Percentiles rank a stretch among this genome's conserved stretches.
These are phyloP conservation scores for Diaporthe citri DNA, from an alignment of 2,329 filamentous ascomycete species.

Conservation along the genomic window DNA sequence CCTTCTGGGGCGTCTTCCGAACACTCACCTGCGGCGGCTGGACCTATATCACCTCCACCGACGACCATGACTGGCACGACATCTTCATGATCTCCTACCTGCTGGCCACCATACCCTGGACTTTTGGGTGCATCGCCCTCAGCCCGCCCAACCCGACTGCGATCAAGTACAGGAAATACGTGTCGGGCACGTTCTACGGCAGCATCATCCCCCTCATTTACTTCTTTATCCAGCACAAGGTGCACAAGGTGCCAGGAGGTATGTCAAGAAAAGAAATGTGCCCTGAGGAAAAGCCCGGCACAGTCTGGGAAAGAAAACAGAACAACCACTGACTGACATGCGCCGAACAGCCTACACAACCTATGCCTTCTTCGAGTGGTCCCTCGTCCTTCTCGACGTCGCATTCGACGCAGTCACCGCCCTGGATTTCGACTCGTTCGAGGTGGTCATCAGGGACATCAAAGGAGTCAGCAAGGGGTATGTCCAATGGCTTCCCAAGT, in stretches of 20 bases:
- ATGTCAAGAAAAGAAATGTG: conserved; percentile 51
- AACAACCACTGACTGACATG: not conserved
- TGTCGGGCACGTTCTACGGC: conserved; percentile 88
- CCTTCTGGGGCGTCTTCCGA: conserved; percentile 83
- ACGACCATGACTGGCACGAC: conserved; percentile 98
- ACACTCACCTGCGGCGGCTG: conserved; percentile 96
- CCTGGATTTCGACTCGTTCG: conserved; percentile 90
- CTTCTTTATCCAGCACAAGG: conserved; percentile 99
- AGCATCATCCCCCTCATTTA: conserved; percentile 92
- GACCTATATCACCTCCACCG: conserved; percentile 98
- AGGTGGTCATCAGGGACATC: conserved; percentile 88
- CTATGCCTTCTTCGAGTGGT: conserved; percentile 98
- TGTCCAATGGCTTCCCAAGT: conserved; percentile 94
- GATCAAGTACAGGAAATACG: conserved; percentile 88
- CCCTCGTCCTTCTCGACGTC: conserved; percentile 93
- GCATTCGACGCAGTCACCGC: conserved; percentile 96
- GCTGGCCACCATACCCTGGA: conserved; percentile 95
- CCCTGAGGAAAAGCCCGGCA: not conserved
- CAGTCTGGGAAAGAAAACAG: not conserved
- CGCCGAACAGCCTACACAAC: conserved; percentile 85
- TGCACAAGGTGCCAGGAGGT: conserved; percentile 95
- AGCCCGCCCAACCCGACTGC: conserved; percentile 87
- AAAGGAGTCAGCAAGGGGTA: conserved; percentile 97
- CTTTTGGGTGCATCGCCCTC: conserved; percentile 86
- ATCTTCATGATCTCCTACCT: conserved; percentile 99